Evolutionary conservation across 2,329 filamentous ascomycete genomes (phyloP).

Genomic region (Fusarium nisikadoi): DNA sequence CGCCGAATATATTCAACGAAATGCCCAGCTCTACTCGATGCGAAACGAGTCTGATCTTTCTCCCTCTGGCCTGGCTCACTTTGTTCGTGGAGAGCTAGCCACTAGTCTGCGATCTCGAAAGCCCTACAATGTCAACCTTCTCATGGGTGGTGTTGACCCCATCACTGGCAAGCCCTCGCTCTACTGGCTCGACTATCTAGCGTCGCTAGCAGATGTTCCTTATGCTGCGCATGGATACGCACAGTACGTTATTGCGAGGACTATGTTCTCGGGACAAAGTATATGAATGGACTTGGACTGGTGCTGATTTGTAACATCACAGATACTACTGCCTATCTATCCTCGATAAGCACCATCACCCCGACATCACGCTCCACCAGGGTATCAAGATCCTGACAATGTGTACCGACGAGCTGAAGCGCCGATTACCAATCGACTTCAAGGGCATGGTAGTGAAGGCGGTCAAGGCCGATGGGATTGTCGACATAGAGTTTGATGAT

Average conservation of each 20-base stretch:
- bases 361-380: constrained; percentile 87
- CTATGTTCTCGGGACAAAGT: neutral
- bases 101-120: constrained; percentile 89
- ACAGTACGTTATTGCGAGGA: constrained; percentile 70
- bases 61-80: constrained; percentile 88
- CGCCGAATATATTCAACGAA: constrained; percentile 98
- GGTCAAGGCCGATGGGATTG: constrained; percentile 92
- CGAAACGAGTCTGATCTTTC: constrained; percentile 94
- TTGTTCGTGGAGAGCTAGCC: constrained; percentile 93
- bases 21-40: constrained; percentile 98
- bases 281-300: neutral
- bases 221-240: constrained; percentile 99
- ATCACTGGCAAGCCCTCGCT: constrained; percentile 91
- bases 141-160: constrained; percentile 92
- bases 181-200: constrained; percentile 98
- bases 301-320: constrained; percentile 37
- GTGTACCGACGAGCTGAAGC: constrained; percentile 97
- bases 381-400: constrained; percentile 92
- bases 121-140: constrained; percentile 96
- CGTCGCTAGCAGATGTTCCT: constrained; percentile 84
- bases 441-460: constrained; percentile 97
- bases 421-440: constrained; percentile 97
- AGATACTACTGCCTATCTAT: constrained; percentile 98
- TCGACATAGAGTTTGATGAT: constrained; percentile 86
- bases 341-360: constrained; percentile 98